Evolutionary conservation across 176 grass and related monocot species (phyloP).

Genomic region (Guadua angustifolia): DNA sequence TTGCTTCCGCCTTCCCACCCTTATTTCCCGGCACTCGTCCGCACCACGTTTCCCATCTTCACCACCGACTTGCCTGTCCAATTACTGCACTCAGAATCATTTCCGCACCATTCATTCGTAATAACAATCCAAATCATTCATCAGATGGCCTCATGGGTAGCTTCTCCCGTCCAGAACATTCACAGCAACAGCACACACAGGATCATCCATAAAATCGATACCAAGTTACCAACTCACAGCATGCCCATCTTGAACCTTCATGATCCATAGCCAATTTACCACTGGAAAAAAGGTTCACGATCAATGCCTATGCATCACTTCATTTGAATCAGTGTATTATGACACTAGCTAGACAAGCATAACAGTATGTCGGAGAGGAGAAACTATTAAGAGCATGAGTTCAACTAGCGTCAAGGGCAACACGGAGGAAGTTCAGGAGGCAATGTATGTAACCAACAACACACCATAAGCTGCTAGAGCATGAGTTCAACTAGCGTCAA

Average conservation of each 20-base stretch:
- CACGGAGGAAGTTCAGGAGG: constrained; percentile 6
- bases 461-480: constrained; percentile 10
- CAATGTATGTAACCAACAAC: background rate
- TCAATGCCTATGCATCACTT: too few species aligned
- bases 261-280: too few species aligned
- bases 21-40: too few species aligned
- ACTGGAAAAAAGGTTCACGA: background rate
- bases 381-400: too few species aligned
- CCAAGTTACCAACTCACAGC: background rate
- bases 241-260: background rate
- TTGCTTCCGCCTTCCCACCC: too few species aligned
- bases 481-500: constrained; percentile 1
- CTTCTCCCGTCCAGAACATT: background rate
- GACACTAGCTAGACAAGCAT: background rate
- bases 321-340: background rate
- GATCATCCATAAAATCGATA: background rate
- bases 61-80: background rate
- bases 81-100: background rate
- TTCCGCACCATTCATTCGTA: background rate
- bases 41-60: background rate
- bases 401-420: too few species aligned
- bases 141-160: background rate
- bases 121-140: background rate
- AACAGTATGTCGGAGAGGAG: background rate
- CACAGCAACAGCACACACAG: background rate